Conservation (phyloP, 1,284 basidiomycete species). For the Melampsora americana region DNA sequence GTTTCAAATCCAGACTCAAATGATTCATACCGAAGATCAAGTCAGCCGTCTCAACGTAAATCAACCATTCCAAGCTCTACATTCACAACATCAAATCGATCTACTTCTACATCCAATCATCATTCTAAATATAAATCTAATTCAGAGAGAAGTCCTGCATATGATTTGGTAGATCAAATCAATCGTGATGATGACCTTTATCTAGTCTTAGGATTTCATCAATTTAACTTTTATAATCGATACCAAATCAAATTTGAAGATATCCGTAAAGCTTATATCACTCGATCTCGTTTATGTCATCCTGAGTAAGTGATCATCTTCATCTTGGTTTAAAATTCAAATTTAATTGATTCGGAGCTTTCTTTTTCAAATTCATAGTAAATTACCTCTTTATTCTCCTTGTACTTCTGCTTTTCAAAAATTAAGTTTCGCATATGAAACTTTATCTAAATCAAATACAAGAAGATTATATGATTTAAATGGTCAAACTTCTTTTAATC, state of each 20-base stretch:
- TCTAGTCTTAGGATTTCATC: slow-evolving; percentile 12
- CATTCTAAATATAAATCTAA: background rate
- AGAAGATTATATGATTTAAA: slow-evolving; percentile 52
- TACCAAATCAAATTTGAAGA: slow-evolving; percentile 33
- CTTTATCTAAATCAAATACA: slow-evolving; percentile 51
- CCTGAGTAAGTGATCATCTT: slow-evolving; percentile 21
- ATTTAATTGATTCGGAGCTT: too few species aligned
- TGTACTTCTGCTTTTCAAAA: slow-evolving; percentile 54
- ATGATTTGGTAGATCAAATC: slow-evolving; percentile 33
- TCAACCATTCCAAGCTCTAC: too few species aligned
- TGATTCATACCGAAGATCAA: too few species aligned
- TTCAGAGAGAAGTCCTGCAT: background rate
- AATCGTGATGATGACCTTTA: slow-evolving; percentile 33
- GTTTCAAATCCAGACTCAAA: background rate
- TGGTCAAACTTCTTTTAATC: slow-evolving; percentile 25
- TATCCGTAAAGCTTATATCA: slow-evolving; percentile 34
- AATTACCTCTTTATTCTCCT: slow-evolving; percentile 51
- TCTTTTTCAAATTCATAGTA: slow-evolving; percentile 45
- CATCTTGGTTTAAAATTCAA: background rate
- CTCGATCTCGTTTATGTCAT: slow-evolving; percentile 35
- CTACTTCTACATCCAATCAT: background rate
- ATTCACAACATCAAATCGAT: too few species aligned
- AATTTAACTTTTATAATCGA: slow-evolving; percentile 1
- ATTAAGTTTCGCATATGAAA: slow-evolving; percentile 53
- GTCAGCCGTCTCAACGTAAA: too few species aligned